Evolutionary conservation across 2,329 filamentous ascomycete species (phyloP).

Genomic region (Aspergillus puulaauensis): DNA sequence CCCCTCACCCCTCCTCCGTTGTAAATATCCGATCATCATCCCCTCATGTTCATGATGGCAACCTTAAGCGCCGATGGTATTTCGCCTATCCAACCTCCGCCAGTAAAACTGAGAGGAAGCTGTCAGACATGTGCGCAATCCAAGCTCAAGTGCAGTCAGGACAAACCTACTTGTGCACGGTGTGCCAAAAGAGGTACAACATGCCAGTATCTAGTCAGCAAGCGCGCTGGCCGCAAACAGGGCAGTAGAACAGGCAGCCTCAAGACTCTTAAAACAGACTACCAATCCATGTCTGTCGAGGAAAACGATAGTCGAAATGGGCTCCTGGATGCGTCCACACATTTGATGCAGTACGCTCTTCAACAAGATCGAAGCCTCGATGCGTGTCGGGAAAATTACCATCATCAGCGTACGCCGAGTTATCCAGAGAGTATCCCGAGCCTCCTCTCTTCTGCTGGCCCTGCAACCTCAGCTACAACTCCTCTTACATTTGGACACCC

Average conservation of each 20-base stretch:
- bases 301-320: neutral
- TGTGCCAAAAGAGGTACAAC: constrained; percentile 4
- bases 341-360: constrained; percentile 3
- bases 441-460: neutral
- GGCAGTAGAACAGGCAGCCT: constrained; percentile 2
- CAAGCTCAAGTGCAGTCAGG: constrained; percentile 10
- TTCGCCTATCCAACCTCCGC: neutral
- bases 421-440: constrained; percentile 3
- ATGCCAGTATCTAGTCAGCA: constrained; percentile 7
- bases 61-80: neutral
- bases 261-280: neutral
- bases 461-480: neutral
- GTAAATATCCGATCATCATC: neutral
- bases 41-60: neutral
- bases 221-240: constrained; percentile 7
- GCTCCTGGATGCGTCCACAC: neutral
- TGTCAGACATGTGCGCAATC: constrained; percentile 7
- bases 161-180: constrained; percentile 7
- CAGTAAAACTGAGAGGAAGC: constrained; percentile 7
- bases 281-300: neutral
- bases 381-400: neutral
- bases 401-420: constrained; percentile 1
- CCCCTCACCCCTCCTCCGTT: neutral
- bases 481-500: neutral
- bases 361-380: constrained; percentile 8